These are phyloP conservation scores for Camellia japonica DNA, from an alignment of 148 eudicot genomes.

Conservation along the genomic window DNA sequence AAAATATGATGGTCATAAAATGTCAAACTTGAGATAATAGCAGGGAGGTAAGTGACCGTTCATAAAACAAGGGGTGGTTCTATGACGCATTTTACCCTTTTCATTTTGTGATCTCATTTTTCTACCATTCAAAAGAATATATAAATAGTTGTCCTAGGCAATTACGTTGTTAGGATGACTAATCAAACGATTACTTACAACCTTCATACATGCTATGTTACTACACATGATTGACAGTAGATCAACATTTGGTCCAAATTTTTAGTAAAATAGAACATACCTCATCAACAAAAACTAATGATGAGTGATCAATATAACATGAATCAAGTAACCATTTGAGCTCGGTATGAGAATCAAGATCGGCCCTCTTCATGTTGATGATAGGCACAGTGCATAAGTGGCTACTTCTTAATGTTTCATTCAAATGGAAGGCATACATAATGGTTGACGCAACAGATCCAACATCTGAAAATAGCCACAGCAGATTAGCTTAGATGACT, in stretches of 20 bases:
- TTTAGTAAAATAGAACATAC: slow-evolving; percentile 19
- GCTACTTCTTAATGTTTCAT: slow-evolving; percentile 23
- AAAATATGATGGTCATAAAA: too few relatives aligned
- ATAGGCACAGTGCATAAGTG: slow-evolving; percentile 43
- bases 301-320: slow-evolving; percentile 34
- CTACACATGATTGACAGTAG: background rate
- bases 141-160: background rate
- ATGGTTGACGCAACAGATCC: slow-evolving; percentile 46
- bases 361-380: slow-evolving; percentile 51
- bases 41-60: background rate
- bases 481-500: background rate
- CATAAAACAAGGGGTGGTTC: background rate
- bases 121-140: background rate
- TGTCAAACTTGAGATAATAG: background rate
- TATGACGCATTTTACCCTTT: background rate
- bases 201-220: background rate
- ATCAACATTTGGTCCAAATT: background rate
- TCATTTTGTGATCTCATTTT: background rate
- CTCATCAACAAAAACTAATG: slow-evolving; percentile 44
- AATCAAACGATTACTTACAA: background rate
- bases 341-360: slow-evolving; percentile 32
- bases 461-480: slow-evolving; percentile 28
- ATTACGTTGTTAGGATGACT: background rate
- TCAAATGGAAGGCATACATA: slow-evolving; percentile 46
- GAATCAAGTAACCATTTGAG: slow-evolving; percentile 44